These are phyloP conservation scores for Saccharomycopsis fodiens DNA, from an alignment of 805 yeast genomes.

Conservation along the genomic window DNA sequence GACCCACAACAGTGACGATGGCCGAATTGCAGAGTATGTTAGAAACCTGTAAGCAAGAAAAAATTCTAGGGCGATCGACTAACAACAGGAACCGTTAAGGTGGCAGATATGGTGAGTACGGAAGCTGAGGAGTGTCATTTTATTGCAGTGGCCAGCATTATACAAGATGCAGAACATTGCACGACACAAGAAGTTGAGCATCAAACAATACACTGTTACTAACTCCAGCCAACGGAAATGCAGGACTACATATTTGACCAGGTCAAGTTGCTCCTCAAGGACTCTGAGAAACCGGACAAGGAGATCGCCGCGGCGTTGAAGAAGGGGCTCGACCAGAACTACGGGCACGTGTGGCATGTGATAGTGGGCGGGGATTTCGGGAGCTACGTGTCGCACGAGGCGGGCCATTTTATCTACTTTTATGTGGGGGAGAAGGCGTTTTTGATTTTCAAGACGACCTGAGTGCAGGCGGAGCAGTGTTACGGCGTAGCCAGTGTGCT, in stretches of 20 bases:
- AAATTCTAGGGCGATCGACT: no score
- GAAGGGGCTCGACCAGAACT: slow-evolving; percentile 52
- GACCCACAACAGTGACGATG: no score
- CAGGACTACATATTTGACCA: slow-evolving; percentile 42
- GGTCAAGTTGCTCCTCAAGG: slow-evolving; percentile 37
- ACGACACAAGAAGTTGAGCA: background rate
- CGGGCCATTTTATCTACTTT: slow-evolving; percentile 63
- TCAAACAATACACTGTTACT: background rate
- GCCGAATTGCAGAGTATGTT: no score
- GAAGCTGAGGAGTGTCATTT: background rate
- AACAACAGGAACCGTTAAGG: background rate
- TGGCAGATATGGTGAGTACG: background rate
- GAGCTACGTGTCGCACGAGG: slow-evolving; percentile 71
- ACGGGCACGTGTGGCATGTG: slow-evolving; percentile 76
- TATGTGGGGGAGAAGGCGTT: slow-evolving; percentile 65
- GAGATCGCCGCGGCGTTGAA: slow-evolving; percentile 63
- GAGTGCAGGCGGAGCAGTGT: no score
- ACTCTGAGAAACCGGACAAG: slow-evolving; percentile 37
- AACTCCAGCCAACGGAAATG: slow-evolving; percentile 34
- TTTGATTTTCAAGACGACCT: slow-evolving; percentile 45
- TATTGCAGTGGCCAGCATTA: background rate
- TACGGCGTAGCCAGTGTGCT: no score
- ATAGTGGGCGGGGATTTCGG: slow-evolving; percentile 77
- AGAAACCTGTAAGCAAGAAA: no score
- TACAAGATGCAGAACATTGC: background rate